These are phyloP conservation scores for Leptographium flavum DNA, from an alignment of 2,329 filamentous ascomycete genomes.

Conservation along the genomic window DNA sequence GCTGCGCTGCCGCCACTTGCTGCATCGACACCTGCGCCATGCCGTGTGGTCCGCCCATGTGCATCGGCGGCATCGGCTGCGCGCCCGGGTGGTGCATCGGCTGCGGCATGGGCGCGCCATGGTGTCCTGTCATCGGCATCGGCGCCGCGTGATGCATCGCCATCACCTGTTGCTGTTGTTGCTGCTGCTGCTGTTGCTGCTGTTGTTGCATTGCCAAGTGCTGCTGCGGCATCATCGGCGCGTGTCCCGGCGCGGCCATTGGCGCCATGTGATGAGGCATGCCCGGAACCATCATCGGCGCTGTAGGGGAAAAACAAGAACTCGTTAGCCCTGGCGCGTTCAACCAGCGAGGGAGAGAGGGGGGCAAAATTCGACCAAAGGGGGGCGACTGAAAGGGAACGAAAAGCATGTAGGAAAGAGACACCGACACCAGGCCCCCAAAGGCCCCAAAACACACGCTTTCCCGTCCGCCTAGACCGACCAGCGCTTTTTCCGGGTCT, in stretches of 20 bases:
- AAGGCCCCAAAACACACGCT: too few relatives aligned
- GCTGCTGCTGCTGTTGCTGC: conserved; percentile 3
- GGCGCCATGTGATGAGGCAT: conserved; percentile 7
- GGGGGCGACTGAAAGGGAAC: neutral
- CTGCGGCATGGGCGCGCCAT: neutral
- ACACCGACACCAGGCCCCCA: too few relatives aligned
- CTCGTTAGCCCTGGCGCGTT: neutral
- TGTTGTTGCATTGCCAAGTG: conserved; percentile 3
- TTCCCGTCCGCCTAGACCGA: neutral
- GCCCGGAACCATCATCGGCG: conserved; percentile 9
- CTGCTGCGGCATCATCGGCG: conserved; percentile 5
- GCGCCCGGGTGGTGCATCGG: neutral
- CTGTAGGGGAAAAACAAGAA: neutral
- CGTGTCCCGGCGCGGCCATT: conserved; percentile 2
- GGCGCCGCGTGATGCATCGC: conserved; percentile 1
- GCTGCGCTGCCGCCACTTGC: neutral
- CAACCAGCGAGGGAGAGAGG: neutral
- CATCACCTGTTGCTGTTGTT: conserved; percentile 2
- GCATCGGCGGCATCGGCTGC: neutral
- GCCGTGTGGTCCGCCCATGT: conserved; percentile 4
- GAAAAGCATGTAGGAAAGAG: neutral
- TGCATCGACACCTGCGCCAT: conserved; percentile 1
- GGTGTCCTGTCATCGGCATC: conserved; percentile 3
- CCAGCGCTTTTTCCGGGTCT: neutral
- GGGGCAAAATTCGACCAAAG: neutral